Evolutionary conservation across 2,329 filamentous ascomycete species (phyloP), one percentile per base, ranked within the genome.

Genomic region (Xylaria digitata): DNA sequence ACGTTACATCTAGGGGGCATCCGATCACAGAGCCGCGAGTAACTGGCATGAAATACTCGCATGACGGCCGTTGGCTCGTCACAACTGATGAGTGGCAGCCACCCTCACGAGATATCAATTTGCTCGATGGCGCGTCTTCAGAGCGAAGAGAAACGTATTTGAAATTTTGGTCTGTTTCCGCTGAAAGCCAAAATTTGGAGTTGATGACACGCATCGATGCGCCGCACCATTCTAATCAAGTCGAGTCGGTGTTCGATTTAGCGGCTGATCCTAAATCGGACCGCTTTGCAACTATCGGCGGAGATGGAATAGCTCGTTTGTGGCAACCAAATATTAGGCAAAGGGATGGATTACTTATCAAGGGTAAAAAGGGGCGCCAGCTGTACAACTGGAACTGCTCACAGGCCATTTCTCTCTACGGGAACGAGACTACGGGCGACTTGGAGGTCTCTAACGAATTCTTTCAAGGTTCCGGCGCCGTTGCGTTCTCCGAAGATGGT

Each of bases 1-100:
- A 93, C 73, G 84, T 91, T 46, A 91, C 90, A 7, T 90, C 90
- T 15, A 90, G 91, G 70, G 89, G 92, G 5, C 85, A 87, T 58
- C 85, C 87, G 4, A 88, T 98, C 56, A 85, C 88, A 15, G 92
- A 97, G 72, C 95, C 96, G 0, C 87, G 91, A 68, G 87, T 97
- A 53, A 90, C 87, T 6, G 87, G 91, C 63, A 82, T 98, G 57
- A 87, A 90, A 49, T 88, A 96, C 72, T 95, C 92, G 49, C 82
- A 86, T 56, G 91, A 98, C 75, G 95, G 95, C 19, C 86, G 89
- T 71, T 98, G 95, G 94, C 86, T 99, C 64, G 94, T 92, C 4
- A 97, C 93, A 1, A 87, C 97, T 1, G 96, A 99, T 76, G 92
- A 94, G 75, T 99, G 96, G 96, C 85, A 86, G 58, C 94, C 94